These are phyloP conservation scores for Leersia perrieri DNA, from an alignment of 176 grass and related monocot genomes.

Conservation along the genomic window DNA sequence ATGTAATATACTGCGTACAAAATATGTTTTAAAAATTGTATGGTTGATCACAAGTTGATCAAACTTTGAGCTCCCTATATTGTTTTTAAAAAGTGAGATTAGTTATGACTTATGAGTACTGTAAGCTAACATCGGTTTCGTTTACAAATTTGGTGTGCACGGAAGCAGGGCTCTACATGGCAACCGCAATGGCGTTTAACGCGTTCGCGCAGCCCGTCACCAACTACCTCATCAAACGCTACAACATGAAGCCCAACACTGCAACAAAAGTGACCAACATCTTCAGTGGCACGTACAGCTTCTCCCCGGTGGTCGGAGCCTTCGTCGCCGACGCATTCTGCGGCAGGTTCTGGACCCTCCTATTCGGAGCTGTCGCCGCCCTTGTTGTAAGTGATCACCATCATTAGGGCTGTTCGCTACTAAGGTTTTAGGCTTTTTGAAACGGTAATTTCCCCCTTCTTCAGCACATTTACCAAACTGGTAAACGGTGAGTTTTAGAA, in stretches of 20 bases:
- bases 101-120: not conserved
- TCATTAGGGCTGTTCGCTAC: too few relatives aligned
- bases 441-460: too few relatives aligned
- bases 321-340: slow-evolving; percentile 50
- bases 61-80: not conserved
- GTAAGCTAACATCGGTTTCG: not conserved
- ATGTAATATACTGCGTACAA: too few relatives aligned
- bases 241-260: slow-evolving; percentile 19
- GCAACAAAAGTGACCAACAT: slow-evolving; percentile 17
- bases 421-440: too few relatives aligned
- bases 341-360: slow-evolving; percentile 39
- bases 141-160: not conserved
- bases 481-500: too few relatives aligned
- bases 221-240: slow-evolving; percentile 5
- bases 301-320: slow-evolving; percentile 45
- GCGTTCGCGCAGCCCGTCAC: not conserved
- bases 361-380: not conserved
- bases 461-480: too few relatives aligned
- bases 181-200: not conserved
- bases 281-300: slow-evolving; percentile 19
- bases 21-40: too few relatives aligned
- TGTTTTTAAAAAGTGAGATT: not conserved
- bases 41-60: too few relatives aligned
- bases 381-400: slow-evolving; percentile 8
- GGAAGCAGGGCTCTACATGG: not conserved